A percentile compares a stretch with the other conserved stretches of the same genome.
phyloP scores from a whole-genome alignment of 140 eudicot species.

The Oenanthe javanica region DNA sequence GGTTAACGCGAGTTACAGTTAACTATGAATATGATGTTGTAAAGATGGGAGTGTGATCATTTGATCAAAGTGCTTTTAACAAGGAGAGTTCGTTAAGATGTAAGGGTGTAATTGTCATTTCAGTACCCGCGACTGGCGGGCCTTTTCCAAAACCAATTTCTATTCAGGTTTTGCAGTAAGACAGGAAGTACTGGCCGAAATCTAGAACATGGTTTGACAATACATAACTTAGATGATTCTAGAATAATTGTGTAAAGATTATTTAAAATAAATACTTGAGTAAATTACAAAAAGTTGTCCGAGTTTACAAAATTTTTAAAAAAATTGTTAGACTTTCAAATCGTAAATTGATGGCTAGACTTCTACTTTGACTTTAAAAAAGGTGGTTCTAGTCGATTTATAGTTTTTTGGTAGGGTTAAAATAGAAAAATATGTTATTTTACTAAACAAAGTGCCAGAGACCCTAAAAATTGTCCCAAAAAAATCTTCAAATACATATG shows the following conservation, averaged over 20 bases:
- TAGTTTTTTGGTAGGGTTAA: too few relatives aligned
- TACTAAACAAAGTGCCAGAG: too few relatives aligned
- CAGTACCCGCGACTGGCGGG: slow-evolving; percentile 11
- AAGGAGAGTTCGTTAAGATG: slow-evolving; percentile 19
- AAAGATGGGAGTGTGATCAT: background rate
- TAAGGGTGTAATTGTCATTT: slow-evolving; percentile 20
- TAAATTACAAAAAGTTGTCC: too few relatives aligned
- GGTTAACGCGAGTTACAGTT: background rate
- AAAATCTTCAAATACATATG: too few relatives aligned
- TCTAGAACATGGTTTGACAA: background rate
- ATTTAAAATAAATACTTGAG: too few relatives aligned
- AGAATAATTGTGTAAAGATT: background rate
- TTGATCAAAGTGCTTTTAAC: background rate
- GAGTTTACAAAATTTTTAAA: too few relatives aligned
- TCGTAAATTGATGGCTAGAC: too few relatives aligned
- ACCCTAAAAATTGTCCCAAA: too few relatives aligned
- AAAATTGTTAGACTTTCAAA: too few relatives aligned
- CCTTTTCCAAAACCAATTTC: background rate
- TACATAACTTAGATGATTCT: background rate
- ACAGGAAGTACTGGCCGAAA: background rate
- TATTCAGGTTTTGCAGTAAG: background rate
- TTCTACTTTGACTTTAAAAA: too few relatives aligned
- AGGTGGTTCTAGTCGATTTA: too few relatives aligned
- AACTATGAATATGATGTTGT: background rate
- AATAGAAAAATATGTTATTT: too few relatives aligned